A percentile compares a stretch with the other conserved stretches of the same genome.
These are phyloP conservation scores for Pythium monospermum DNA, from an alignment of 352 stramenopile genomes.

Conservation along the genomic window DNA sequence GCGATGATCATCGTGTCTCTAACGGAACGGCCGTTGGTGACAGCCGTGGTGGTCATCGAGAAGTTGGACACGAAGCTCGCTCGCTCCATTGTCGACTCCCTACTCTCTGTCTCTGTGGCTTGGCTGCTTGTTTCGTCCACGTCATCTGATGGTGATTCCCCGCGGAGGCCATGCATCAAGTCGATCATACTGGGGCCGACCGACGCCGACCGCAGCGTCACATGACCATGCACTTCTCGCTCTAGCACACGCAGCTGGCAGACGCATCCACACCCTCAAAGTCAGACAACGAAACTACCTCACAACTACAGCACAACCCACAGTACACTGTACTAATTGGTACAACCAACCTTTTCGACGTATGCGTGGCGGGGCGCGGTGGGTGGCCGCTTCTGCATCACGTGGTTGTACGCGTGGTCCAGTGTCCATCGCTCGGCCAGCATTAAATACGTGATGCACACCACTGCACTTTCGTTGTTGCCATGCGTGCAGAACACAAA, in stretches of 20 bases:
- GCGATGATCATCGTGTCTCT: conserved; percentile 66
- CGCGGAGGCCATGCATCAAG: conserved; percentile 59
- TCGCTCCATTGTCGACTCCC: conserved; percentile 39
- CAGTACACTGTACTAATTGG: background rate
- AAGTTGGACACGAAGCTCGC: conserved; percentile 62
- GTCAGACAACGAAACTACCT: background rate
- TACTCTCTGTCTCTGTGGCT: conserved; percentile 29
- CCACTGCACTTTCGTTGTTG: conserved; percentile 64
- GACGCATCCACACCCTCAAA: conserved; percentile 26
- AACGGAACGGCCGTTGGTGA: conserved; percentile 48
- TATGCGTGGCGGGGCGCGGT: conserved; percentile 60
- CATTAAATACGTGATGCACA: conserved; percentile 67
- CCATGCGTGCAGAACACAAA: conserved; percentile 73
- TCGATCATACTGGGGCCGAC: conserved; percentile 74
- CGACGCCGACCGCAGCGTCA: conserved; percentile 55
- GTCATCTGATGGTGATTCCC: conserved; percentile 32
- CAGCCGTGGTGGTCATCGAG: conserved; percentile 35
- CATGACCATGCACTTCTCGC: conserved; percentile 46
- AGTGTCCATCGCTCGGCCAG: conserved; percentile 52
- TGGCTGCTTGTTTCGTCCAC: conserved; percentile 41
- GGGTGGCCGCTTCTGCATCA: conserved; percentile 50
- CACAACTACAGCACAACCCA: background rate
- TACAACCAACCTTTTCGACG: conserved; percentile 60
- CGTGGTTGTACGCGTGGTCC: conserved; percentile 54
- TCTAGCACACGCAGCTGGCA: conserved; percentile 48